Percentiles rank a stretch among this genome's conserved stretches.
Conservation (phyloP, 352 stramenopile genomes). For the Phytophthora kernoviae region DNA sequence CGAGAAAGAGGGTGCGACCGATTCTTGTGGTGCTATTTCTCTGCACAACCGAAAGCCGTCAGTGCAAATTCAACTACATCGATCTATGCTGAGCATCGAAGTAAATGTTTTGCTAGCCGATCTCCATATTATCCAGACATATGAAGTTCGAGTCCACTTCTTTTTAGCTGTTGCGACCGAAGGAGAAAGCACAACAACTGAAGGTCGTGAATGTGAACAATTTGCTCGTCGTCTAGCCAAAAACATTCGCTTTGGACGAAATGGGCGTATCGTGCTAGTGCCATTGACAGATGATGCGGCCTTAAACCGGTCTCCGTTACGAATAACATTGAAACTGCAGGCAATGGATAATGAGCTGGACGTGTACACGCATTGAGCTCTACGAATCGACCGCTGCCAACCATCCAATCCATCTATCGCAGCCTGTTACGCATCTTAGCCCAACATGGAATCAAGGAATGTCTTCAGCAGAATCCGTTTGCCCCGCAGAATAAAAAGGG, state of each 20-base stretch:
- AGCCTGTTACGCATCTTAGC: conserved; percentile 48
- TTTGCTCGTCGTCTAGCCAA: conserved; percentile 53
- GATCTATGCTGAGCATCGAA: conserved; percentile 55
- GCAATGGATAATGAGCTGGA: conserved; percentile 35
- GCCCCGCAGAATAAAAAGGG: conserved; percentile 43
- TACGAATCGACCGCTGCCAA: conserved; percentile 37
- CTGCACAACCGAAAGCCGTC: conserved; percentile 4
- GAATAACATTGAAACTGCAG: conserved; percentile 52
- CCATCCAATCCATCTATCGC: conserved; percentile 57
- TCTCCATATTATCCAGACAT: conserved; percentile 60
- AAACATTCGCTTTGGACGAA: conserved; percentile 70
- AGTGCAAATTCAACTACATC: conserved; percentile 50
- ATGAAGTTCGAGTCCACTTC: conserved; percentile 59
- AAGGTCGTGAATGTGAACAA: conserved; percentile 32
- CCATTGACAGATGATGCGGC: conserved; percentile 9
- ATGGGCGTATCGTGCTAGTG: conserved; percentile 52
- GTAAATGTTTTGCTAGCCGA: conserved; percentile 56
- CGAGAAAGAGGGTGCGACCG: conserved; percentile 8
- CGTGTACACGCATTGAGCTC: conserved; percentile 49
- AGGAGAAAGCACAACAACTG: conserved; percentile 3
- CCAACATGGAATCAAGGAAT: conserved; percentile 68
- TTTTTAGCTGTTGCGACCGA: conserved; percentile 11
- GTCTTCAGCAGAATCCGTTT: conserved; percentile 69
- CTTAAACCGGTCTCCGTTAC: conserved; percentile 16
- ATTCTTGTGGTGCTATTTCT: not conserved